Conservation (phyloP, 1,284 basidiomycete genomes). For the Heliocybe sulcata region DNA sequence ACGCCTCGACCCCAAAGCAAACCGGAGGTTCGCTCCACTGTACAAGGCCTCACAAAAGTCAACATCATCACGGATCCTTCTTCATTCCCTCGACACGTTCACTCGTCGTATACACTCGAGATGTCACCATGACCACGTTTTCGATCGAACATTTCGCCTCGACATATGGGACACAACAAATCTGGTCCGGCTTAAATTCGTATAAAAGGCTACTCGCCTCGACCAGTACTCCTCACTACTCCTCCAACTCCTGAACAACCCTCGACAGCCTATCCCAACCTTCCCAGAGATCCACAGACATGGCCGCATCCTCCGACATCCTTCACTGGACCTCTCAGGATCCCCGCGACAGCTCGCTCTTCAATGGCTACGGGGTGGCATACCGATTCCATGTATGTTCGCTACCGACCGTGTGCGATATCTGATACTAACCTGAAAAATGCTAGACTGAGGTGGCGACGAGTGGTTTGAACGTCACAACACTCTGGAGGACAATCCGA, state of each 20-base stretch:
- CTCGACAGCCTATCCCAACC: slow-evolving; percentile 17
- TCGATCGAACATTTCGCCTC: slow-evolving; percentile 50
- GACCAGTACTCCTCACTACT: background rate
- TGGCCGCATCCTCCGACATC: slow-evolving; percentile 54
- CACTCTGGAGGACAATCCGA: slow-evolving; percentile 68
- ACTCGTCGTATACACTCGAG: slow-evolving; percentile 56
- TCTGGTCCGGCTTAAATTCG: slow-evolving; percentile 19
- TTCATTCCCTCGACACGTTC: slow-evolving; percentile 55
- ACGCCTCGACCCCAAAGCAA: slow-evolving; percentile 42
- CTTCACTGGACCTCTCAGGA: slow-evolving; percentile 82
- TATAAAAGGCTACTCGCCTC: slow-evolving; percentile 24
- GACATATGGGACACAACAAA: slow-evolving; percentile 41
- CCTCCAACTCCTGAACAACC: slow-evolving; percentile 10
- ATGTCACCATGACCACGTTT: slow-evolving; percentile 68
- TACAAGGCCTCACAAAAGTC: slow-evolving; percentile 32
- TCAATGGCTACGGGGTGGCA: slow-evolving; percentile 70
- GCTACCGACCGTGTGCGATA: slow-evolving; percentile 7
- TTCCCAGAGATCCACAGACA: slow-evolving; percentile 27
- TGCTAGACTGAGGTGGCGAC: slow-evolving; percentile 53
- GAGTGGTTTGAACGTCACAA: slow-evolving; percentile 64
- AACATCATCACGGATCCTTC: slow-evolving; percentile 52
- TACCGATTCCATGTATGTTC: slow-evolving; percentile 64
- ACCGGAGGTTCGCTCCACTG: slow-evolving; percentile 64
- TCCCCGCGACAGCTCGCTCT: slow-evolving; percentile 73
- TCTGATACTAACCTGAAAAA: slow-evolving; percentile 9